phyloP scores from a whole-genome alignment of 805 yeast genomes.

The Ogataea paraovalis region DNA sequence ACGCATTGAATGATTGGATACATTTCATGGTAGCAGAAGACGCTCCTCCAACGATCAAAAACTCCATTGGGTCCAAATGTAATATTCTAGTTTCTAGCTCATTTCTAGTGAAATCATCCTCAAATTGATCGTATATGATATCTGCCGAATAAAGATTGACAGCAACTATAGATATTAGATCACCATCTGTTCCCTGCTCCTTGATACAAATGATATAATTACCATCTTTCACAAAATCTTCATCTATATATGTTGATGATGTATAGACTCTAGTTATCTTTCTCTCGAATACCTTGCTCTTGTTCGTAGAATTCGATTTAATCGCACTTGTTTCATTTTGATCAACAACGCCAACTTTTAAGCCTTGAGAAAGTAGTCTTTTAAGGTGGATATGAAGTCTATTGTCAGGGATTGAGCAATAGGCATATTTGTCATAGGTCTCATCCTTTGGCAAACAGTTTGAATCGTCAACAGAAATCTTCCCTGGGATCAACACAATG shows the following conservation, averaged over 20 bases:
- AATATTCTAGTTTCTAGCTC: conserved; percentile 70
- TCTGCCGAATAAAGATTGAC: conserved; percentile 75
- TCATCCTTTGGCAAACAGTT: conserved; percentile 36
- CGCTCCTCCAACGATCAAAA: conserved; percentile 43
- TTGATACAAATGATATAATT: conserved; percentile 46
- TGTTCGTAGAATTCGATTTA: conserved; percentile 50
- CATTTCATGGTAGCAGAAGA: conserved; percentile 32
- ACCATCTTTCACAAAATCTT: conserved; percentile 24
- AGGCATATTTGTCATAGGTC: conserved; percentile 60
- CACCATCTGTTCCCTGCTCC: conserved; percentile 24
- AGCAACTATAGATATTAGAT: conserved; percentile 48
- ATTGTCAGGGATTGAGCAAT: conserved; percentile 79
- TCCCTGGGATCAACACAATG: conserved; percentile 72
- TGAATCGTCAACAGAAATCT: conserved; percentile 47
- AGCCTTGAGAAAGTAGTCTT: conserved; percentile 64
- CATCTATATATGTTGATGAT: conserved; percentile 74
- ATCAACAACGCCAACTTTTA: conserved; percentile 82
- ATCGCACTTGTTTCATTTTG: conserved; percentile 80
- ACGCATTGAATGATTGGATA: conserved; percentile 15
- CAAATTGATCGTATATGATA: conserved; percentile 65
- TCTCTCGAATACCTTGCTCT: conserved; percentile 60
- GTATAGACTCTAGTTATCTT: conserved; percentile 71
- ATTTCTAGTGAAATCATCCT: conserved; percentile 51
- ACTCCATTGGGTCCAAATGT: conserved; percentile 76
- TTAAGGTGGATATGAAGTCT: conserved; percentile 73